phyloP scores from a whole-genome alignment of 345 rosid genomes.

The Melaleuca alternifolia region DNA sequence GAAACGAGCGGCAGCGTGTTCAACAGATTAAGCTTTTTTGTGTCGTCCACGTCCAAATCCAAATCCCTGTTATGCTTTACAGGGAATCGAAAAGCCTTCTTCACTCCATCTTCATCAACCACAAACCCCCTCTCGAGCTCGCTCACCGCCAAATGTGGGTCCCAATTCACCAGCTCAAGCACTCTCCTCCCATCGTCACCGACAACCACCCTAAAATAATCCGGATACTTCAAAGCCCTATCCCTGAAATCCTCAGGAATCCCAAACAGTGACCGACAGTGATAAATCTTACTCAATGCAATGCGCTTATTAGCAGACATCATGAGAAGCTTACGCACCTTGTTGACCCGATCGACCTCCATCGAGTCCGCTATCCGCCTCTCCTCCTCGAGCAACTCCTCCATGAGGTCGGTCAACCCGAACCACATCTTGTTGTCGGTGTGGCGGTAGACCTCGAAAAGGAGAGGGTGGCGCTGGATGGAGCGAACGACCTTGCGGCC shows the following conservation, averaged over 20 bases:
- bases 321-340: constrained; percentile 63
- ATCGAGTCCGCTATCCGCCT: constrained; percentile 32
- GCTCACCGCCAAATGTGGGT: constrained; percentile 50
- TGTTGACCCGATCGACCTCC: constrained; percentile 56
- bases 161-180: constrained; percentile 77
- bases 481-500: constrained; percentile 66
- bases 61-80: constrained; percentile 60
- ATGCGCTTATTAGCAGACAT: constrained; percentile 66
- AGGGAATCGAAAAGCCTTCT: constrained; percentile 55
- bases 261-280: constrained; percentile 62
- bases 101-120: constrained; percentile 50
- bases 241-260: constrained; percentile 88
- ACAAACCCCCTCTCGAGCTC: constrained; percentile 52
- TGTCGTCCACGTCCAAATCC: constrained; percentile 42
- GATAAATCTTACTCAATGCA: constrained; percentile 63
- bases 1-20: constrained; percentile 76
- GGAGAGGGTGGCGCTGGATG: constrained; percentile 52
- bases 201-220: constrained; percentile 40
- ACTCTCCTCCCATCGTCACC: constrained; percentile 56
- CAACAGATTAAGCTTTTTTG: constrained; percentile 40
- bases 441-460: constrained; percentile 57
- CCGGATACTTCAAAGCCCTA: constrained; percentile 53
- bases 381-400: constrained; percentile 55
- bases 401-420: constrained; percentile 68
- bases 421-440: constrained; percentile 62